Conservation (phyloP, 2,329 filamentous ascomycete species). For the Aspergillus sp. region DNA sequence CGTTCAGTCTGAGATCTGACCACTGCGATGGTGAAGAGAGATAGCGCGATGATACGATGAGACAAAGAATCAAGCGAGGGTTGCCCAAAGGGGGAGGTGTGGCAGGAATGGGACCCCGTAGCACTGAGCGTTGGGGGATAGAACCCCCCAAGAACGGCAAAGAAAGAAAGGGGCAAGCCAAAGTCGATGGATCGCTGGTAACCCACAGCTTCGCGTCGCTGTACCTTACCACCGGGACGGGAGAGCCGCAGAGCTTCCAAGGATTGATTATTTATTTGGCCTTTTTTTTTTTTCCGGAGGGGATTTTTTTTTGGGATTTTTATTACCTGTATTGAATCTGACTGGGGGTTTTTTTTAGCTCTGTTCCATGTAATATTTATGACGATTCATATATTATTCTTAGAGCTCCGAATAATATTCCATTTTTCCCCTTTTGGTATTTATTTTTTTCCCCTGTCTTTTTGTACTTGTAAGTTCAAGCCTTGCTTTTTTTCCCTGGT, state of each 20-base stretch:
- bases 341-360: not conserved
- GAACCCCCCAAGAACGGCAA: conserved; percentile 20
- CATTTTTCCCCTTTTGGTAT: conserved; percentile 11
- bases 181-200: conserved; percentile 17
- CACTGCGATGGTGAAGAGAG: not conserved
- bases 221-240: conserved; percentile 37
- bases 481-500: conserved; percentile 13
- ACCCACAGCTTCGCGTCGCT: conserved; percentile 20
- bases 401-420: conserved; percentile 6
- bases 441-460: not conserved
- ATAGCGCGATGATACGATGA: not conserved
- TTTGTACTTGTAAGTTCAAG: conserved; percentile 2
- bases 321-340: conserved; percentile 3
- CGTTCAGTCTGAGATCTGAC: not conserved
- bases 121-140: conserved; percentile 14
- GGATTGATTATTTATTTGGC: not conserved
- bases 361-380: conserved; percentile 9
- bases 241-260: conserved; percentile 28
- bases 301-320: conserved; percentile 6
- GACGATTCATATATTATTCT: conserved; percentile 6
- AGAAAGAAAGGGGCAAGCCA: conserved; percentile 25
- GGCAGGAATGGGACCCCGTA: not conserved
- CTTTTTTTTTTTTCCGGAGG: not conserved
- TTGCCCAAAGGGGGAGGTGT: not conserved
- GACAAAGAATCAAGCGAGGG: conserved; percentile 8